Evolutionary conservation across 805 yeast genomes (phyloP), one percentile per base, ranked within the genome.

Genomic region (Yarrowia divulgata): DNA sequence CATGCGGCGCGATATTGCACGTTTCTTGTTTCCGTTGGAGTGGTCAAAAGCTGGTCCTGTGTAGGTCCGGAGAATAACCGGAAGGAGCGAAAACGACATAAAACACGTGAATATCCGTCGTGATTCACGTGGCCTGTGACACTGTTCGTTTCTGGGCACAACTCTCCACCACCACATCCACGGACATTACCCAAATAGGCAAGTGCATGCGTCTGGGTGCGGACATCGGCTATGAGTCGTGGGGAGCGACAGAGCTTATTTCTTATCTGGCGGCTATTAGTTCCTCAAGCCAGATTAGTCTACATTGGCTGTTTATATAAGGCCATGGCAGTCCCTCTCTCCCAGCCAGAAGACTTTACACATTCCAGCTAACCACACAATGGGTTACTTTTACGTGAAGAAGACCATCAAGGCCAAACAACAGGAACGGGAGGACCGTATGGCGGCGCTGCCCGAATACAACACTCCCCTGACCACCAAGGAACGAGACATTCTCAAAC

Each of bases 401-500:
- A 60, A 55, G 42, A 70, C 69, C 39, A 66, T 74, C 42, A 43
- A 62, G 43, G 77, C 74, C 57, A 80, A 80, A 73, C 78, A 74
- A 46, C 67, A 72, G 57, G 78, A 81, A 70, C 77, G 82, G 18
- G 73, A 71, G 35, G 76, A 75, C 49, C 75, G 80, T n/a, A 75
- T 80, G 50, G 75, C 71, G 10, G 76, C 70, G 37, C 76, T 73
- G 74, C 79, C 75, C 75, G 84, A 68, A 72, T 84, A 78, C 71
- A 77, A 73, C 66, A 79, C 70, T 75, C 85, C 75, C 35, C 66
- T 80, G 52, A 79, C 82, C 37, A 40, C 71, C 10, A 68, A 69
- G 29, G 82, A 80, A 52, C 52, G 75, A 71, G 73, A 72, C 37
- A 77, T 84, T 71, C 81, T 84, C 58, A 75, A 77, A 18, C 75